Percentiles rank a stretch among this genome's conserved stretches.
Evolutionary conservation across 768 basidiomycete genomes (phyloP).

Genomic region (Podaxis mareebaensis): DNA sequence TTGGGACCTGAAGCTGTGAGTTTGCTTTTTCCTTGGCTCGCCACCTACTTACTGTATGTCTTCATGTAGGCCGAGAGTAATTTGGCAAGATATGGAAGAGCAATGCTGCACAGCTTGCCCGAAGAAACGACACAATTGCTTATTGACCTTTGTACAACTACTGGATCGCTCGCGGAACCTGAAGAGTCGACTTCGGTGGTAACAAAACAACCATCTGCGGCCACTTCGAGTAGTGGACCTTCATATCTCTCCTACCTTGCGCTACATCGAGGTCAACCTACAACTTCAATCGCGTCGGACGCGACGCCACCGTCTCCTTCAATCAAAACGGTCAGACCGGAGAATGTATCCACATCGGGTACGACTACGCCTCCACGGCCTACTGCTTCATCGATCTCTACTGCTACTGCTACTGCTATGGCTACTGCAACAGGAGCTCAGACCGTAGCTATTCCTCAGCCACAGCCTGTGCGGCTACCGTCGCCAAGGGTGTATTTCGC

Average conservation of each 20-base stretch:
- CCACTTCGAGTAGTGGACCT: neutral
- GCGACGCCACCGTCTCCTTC: constrained; percentile 34
- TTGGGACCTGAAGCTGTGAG: constrained; percentile 80
- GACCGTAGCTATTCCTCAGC: constrained; percentile 20
- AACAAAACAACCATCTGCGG: constrained; percentile 23
- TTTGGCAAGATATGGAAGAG: constrained; percentile 84
- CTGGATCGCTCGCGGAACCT: constrained; percentile 45
- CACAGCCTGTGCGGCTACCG: constrained; percentile 51
- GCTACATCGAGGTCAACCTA: constrained; percentile 16
- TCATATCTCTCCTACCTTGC: neutral
- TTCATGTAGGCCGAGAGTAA: constrained; percentile 74
- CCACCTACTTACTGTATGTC: neutral
- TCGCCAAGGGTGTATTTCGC: constrained; percentile 90
- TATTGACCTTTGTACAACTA: constrained; percentile 87
- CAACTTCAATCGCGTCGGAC: constrained; percentile 40
- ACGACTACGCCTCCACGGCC: constrained; percentile 36
- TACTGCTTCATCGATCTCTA: constrained; percentile 25
- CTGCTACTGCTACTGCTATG: constrained; percentile 33
- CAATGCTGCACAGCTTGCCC: constrained; percentile 79
- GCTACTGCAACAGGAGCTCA: constrained; percentile 22
- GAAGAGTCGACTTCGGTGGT: constrained; percentile 33
- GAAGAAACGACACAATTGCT: constrained; percentile 88
- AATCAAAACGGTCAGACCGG: constrained; percentile 44
- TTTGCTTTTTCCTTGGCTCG: neutral
- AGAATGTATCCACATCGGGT: constrained; percentile 36